Evolutionary conservation across 2,329 filamentous ascomycete species (phyloP).

Genomic region (Graphiopsis chlorocephala): DNA sequence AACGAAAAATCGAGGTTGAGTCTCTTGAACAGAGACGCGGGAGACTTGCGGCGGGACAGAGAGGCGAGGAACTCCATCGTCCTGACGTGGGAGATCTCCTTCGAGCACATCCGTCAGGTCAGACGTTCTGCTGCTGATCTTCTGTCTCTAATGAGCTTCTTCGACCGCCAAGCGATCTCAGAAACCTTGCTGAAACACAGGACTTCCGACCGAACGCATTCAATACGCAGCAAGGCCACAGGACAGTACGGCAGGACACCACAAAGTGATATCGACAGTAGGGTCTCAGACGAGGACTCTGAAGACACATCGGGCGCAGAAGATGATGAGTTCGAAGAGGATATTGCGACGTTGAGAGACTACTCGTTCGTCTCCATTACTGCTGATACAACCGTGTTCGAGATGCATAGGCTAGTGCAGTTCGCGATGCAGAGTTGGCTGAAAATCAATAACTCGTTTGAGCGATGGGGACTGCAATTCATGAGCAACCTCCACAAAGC

Average conservation of each 20-base stretch:
- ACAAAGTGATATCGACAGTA: not conserved
- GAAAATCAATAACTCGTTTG: constrained; percentile 23
- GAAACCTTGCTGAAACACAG: constrained; percentile 1
- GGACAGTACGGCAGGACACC: not conserved
- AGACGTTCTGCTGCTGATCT: constrained; percentile 39
- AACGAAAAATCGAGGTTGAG: constrained; percentile 29
- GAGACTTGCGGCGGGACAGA: constrained; percentile 18
- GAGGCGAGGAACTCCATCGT: constrained; percentile 22
- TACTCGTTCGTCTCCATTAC: constrained; percentile 38
- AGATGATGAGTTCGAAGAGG: constrained; percentile 30
- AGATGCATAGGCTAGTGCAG: constrained; percentile 47
- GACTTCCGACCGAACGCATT: not conserved
- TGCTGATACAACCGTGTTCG: constrained; percentile 29
- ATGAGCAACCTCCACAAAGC: not conserved
- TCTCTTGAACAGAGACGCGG: constrained; percentile 7
- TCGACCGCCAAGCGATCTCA: constrained; percentile 33
- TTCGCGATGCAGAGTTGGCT: constrained; percentile 39
- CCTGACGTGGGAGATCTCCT: constrained; percentile 26
- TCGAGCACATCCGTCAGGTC: constrained; percentile 21
- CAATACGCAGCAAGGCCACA: not conserved
- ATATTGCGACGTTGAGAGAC: constrained; percentile 36
- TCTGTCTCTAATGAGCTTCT: constrained; percentile 49
- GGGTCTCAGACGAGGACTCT: not conserved
- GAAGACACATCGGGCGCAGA: not conserved
- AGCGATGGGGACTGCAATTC: constrained; percentile 29